phyloP scores from a whole-genome alignment of 2,329 filamentous ascomycete genomes.

The Pestalotiopsis sp. region DNA sequence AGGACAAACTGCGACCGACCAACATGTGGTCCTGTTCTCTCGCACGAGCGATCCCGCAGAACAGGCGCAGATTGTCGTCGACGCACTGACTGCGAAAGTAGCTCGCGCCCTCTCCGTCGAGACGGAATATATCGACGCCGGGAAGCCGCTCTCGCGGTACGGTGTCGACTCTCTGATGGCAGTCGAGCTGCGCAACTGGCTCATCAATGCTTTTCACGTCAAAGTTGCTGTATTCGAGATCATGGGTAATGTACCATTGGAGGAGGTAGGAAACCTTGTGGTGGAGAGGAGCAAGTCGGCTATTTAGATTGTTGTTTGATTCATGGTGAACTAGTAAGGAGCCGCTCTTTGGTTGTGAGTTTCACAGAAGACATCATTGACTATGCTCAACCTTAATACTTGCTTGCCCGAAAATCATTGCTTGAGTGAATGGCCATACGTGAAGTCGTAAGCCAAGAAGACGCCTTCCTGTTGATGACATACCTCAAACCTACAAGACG shows the following conservation, averaged over 20 bases:
- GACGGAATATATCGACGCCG: conserved; percentile 20
- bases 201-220: conserved; percentile 8
- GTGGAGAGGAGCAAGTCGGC: too few species aligned
- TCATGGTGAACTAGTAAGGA: too few species aligned
- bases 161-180: conserved; percentile 32
- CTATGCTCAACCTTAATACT: too few species aligned
- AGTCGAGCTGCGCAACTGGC: conserved; percentile 31
- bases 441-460: too few species aligned
- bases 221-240: conserved; percentile 2
- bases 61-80: conserved; percentile 7
- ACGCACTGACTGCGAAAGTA: conserved; percentile 17
- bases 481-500: background rate
- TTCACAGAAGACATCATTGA: too few species aligned
- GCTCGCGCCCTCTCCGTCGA: conserved; percentile 18
- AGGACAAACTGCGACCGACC: background rate
- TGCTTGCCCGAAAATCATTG: too few species aligned
- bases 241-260: background rate
- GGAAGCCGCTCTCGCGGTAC: conserved; percentile 24
- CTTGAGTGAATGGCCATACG: too few species aligned
- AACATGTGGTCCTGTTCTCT: background rate
- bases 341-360: too few species aligned
- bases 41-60: background rate
- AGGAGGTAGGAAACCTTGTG: too few species aligned
- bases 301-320: too few species aligned
- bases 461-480: background rate